Evolutionary conservation across 768 basidiomycete genomes (phyloP).

Genomic region (Steccherinum ochraceum): DNA sequence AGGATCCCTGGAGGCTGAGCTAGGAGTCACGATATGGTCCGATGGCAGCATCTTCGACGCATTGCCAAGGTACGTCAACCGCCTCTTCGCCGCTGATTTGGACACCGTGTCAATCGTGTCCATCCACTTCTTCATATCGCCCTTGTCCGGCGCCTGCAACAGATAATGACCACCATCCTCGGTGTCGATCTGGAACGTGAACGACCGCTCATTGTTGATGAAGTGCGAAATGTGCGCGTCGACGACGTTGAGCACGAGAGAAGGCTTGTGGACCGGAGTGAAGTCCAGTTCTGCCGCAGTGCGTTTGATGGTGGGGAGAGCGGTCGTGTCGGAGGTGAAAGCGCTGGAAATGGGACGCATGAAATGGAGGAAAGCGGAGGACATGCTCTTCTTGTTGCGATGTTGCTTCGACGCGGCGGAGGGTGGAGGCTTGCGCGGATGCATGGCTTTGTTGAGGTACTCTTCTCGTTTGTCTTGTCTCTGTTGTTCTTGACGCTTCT

Average conservation of each 20-base stretch:
- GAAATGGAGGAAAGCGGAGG: conserved; percentile 70
- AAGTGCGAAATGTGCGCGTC: conserved; percentile 66
- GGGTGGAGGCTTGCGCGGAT: conserved; percentile 41
- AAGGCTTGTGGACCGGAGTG: conserved; percentile 61
- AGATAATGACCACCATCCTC: conserved; percentile 85
- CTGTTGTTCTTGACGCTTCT: conserved; percentile 70
- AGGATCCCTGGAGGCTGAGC: conserved; percentile 61
- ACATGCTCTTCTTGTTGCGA: conserved; percentile 86
- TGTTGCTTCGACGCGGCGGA: conserved; percentile 57
- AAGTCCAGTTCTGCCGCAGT: conserved; percentile 77
- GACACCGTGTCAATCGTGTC: conserved; percentile 67
- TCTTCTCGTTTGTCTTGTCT: conserved; percentile 71
- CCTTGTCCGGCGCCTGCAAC: conserved; percentile 63
- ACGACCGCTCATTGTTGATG: conserved; percentile 77
- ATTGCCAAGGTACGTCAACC: conserved; percentile 75
- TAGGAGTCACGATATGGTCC: conserved; percentile 66
- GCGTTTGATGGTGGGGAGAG: conserved; percentile 37
- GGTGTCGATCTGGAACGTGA: conserved; percentile 75
- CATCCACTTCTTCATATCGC: conserved; percentile 75
- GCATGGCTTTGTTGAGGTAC: conserved; percentile 68
- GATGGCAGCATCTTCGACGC: conserved; percentile 67
- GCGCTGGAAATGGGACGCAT: conserved; percentile 89
- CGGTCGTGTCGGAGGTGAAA: conserved; percentile 59
- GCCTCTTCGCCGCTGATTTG: conserved; percentile 67
- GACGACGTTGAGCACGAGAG: conserved; percentile 66